A percentile compares a stretch with the other conserved stretches of the same genome.
These are phyloP conservation scores for Diospyros lotus DNA, from an alignment of 148 eudicot species.

Conservation along the genomic window DNA sequence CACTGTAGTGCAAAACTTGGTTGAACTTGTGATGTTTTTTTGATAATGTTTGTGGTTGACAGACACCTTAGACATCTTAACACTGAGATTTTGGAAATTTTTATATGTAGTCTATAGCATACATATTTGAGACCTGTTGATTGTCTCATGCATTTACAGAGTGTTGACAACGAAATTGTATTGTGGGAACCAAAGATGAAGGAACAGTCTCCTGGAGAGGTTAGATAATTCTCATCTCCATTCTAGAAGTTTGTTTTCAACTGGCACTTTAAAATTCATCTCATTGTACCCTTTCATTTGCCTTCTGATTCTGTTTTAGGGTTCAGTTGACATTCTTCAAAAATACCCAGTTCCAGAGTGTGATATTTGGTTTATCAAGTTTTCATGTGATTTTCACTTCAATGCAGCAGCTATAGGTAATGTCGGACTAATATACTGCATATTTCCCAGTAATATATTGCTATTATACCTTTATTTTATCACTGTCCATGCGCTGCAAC, in stretches of 20 bases:
- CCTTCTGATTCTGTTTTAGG: slow-evolving; percentile 35
- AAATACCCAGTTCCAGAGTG: slow-evolving; percentile 95
- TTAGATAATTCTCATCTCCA: slow-evolving; percentile 28
- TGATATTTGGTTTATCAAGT: slow-evolving; percentile 98
- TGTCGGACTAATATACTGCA: not conserved
- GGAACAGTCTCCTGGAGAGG: slow-evolving; percentile 99
- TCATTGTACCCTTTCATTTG: not conserved
- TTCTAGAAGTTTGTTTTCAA: not conserved
- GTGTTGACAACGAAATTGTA: slow-evolving; percentile 95
- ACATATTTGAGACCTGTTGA: not conserved
- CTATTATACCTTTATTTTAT: too few relatives aligned
- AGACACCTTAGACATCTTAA: not conserved
- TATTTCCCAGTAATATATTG: too few relatives aligned
- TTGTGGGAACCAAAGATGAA: slow-evolving; percentile 96
- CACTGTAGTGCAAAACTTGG: not conserved
- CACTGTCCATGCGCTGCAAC: too few relatives aligned
- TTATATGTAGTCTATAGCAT: not conserved
- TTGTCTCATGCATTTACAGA: slow-evolving; percentile 35
- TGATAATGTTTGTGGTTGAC: not conserved
- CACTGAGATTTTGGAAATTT: not conserved
- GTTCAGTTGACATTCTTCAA: slow-evolving; percentile 85
- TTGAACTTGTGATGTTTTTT: not conserved
- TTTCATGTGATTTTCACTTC: slow-evolving; percentile 86
- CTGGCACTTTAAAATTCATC: not conserved
- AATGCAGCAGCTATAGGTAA: slow-evolving; percentile 85